Evolutionary conservation across 495 filamentous ascomycete genomes (phyloP).

Genomic region (Jackrogersella multiformis): DNA sequence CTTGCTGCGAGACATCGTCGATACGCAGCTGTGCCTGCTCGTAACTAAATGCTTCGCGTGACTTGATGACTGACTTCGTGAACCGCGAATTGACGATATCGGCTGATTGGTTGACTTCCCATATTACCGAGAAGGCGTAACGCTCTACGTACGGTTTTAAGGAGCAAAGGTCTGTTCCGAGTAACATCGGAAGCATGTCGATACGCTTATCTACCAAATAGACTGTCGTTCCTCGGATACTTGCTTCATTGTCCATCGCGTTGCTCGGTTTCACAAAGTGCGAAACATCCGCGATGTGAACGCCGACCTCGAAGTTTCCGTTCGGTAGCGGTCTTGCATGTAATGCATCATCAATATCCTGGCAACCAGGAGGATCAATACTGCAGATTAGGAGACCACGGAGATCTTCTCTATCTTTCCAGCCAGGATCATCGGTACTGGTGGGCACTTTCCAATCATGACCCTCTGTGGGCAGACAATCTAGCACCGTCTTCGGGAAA

Average conservation of each 20-base stretch:
- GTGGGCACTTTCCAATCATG: constrained; percentile 92
- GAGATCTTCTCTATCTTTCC: constrained; percentile 84
- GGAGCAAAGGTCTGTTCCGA: constrained; percentile 96
- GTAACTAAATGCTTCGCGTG: constrained; percentile 97
- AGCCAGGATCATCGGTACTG: constrained; percentile 79
- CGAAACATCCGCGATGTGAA: constrained; percentile 99
- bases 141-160: constrained; percentile 97
- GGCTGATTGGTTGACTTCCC: constrained; percentile 88
- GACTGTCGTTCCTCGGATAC: constrained; percentile 92
- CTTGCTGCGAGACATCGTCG: constrained; percentile 83
- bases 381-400: constrained; percentile 91
- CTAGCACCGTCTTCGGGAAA: constrained; percentile 92
- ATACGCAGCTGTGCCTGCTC: constrained; percentile 94
- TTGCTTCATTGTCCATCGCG: constrained; percentile 95
- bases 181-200: constrained; percentile 95
- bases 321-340: constrained; percentile 87
- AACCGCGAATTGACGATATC: constrained; percentile 84
- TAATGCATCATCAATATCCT: constrained; percentile 97
- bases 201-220: constrained; percentile 99
- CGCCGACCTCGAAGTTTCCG: constrained; percentile 94
- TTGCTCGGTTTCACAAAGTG: constrained; percentile 98
- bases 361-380: constrained; percentile 94
- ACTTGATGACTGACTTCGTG: constrained; percentile 97
- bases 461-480: constrained; percentile 90
- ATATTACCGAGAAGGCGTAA: constrained; percentile 93